phyloP scores from a whole-genome alignment of 345 rosid genomes.

The Melaleuca quinquenervia region DNA sequence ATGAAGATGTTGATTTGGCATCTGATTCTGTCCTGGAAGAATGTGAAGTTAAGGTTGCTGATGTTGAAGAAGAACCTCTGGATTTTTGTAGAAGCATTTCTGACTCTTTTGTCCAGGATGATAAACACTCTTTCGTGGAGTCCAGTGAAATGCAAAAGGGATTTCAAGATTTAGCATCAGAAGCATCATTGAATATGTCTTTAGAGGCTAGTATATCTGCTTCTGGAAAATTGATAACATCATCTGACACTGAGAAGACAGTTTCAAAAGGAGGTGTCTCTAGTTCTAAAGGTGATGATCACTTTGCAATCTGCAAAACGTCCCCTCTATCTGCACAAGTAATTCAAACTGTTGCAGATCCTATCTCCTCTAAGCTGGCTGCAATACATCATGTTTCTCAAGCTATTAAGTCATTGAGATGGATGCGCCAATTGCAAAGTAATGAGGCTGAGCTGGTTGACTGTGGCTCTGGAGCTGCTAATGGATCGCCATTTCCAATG shows the following conservation, averaged over 20 bases:
- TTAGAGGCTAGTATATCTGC: constrained; percentile 22
- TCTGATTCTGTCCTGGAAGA: constrained; percentile 47
- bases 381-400: constrained; percentile 93
- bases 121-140: constrained; percentile 10
- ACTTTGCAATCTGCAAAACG: constrained; percentile 19
- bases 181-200: constrained; percentile 24
- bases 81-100: constrained; percentile 23
- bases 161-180: constrained; percentile 13
- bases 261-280: constrained; percentile 10
- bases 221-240: constrained; percentile 12
- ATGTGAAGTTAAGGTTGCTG: constrained; percentile 44
- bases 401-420: constrained; percentile 91
- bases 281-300: constrained; percentile 16
- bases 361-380: constrained; percentile 70
- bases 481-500: constrained; percentile 18
- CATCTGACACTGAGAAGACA: constrained; percentile 9
- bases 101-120: constrained; percentile 27
- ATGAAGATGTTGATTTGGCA: constrained; percentile 45
- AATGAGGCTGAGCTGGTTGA: constrained; percentile 28
- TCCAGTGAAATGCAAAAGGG: constrained; percentile 10
- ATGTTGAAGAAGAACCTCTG: constrained; percentile 39
- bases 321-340: constrained; percentile 24
- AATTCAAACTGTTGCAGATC: constrained; percentile 44
- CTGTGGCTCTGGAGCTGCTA: constrained; percentile 12
- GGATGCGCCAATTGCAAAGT: constrained; percentile 74